phyloP scores from a whole-genome alignment of 1,139 yeast species.

The Pichia sp. region DNA sequence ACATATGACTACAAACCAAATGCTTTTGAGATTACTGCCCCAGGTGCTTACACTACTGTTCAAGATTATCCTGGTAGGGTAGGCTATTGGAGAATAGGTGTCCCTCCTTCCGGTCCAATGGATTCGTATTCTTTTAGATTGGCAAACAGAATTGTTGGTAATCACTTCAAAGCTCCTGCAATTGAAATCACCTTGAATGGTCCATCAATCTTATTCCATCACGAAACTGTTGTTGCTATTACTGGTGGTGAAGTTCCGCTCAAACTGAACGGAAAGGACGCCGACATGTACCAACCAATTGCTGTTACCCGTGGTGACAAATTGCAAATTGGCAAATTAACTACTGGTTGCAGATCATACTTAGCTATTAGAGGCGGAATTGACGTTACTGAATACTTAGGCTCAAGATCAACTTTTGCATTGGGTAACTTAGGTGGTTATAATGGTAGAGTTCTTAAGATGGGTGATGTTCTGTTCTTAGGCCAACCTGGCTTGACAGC shows the following conservation, averaged over 20 bases:
- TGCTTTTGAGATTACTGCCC: slow-evolving; percentile 77
- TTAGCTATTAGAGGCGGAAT: slow-evolving; percentile 89
- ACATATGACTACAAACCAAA: slow-evolving; percentile 73
- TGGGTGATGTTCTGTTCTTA: slow-evolving; percentile 86
- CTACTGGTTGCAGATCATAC: slow-evolving; percentile 83
- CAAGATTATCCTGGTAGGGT: slow-evolving; percentile 95
- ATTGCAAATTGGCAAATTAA: slow-evolving; percentile 73
- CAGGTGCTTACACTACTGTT: slow-evolving; percentile 93
- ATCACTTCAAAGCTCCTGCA: slow-evolving; percentile 76
- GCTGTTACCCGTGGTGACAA: slow-evolving; percentile 68
- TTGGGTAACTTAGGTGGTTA: slow-evolving; percentile 92
- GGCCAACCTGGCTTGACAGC: slow-evolving; percentile 71
- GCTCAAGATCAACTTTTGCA: slow-evolving; percentile 95
- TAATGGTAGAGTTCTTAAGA: slow-evolving; percentile 85
- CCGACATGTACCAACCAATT: slow-evolving; percentile 67
- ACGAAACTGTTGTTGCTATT: slow-evolving; percentile 69
- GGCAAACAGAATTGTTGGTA: slow-evolving; percentile 89
- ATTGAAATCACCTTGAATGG: slow-evolving; percentile 86
- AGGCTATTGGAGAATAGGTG: slow-evolving; percentile 89
- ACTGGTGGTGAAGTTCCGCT: slow-evolving; percentile 80
- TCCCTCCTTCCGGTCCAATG: slow-evolving; percentile 99
- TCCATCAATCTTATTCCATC: slow-evolving; percentile 80
- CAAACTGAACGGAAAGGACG: slow-evolving; percentile 55
- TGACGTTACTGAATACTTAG: slow-evolving; percentile 89
- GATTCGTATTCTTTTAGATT: slow-evolving; percentile 84